phyloP scores from a whole-genome alignment of 2,329 filamentous ascomycete species.

The Hypoxylon sp. region DNA sequence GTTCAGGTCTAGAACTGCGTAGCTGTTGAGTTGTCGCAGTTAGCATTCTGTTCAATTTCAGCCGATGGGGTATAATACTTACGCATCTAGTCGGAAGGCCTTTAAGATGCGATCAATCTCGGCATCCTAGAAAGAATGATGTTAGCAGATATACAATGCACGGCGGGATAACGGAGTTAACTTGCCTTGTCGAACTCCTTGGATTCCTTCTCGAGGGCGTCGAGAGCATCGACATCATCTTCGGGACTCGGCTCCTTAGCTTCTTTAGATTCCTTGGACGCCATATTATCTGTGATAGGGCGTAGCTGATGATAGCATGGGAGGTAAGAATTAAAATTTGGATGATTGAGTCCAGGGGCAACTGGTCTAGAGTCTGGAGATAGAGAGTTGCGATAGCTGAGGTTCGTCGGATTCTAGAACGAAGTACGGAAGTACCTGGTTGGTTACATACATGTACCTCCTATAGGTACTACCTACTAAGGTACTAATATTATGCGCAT shows the following conservation, averaged over 20 bases:
- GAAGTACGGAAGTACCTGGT: no score
- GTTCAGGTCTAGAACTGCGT: slow-evolving; percentile 94
- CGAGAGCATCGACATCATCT: slow-evolving; percentile 79
- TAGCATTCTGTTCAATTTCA: background rate
- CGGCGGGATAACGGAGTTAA: slow-evolving; percentile 8
- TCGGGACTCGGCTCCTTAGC: slow-evolving; percentile 23
- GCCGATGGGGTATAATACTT: background rate
- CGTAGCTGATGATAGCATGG: background rate
- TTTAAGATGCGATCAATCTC: slow-evolving; percentile 95
- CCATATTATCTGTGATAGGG: slow-evolving; percentile 50
- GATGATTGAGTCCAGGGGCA: slow-evolving; percentile 4
- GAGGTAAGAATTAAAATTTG: slow-evolving; percentile 1
- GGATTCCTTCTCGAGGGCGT: slow-evolving; percentile 83
- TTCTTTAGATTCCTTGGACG: slow-evolving; percentile 63
- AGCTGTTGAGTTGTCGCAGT: slow-evolving; percentile 61
- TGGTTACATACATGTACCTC: no score
- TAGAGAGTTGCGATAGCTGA: slow-evolving; percentile 29
- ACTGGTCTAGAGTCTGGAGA: background rate
- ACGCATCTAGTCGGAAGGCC: slow-evolving; percentile 78
- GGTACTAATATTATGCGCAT: background rate
- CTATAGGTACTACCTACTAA: no score
- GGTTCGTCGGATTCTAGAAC: background rate
- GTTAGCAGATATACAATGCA: slow-evolving; percentile 37
- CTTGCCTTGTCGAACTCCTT: slow-evolving; percentile 91
- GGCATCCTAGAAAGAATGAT: slow-evolving; percentile 73